phyloP scores from a whole-genome alignment of 2,329 filamentous ascomycete genomes.

The Alternaria sp. region DNA sequence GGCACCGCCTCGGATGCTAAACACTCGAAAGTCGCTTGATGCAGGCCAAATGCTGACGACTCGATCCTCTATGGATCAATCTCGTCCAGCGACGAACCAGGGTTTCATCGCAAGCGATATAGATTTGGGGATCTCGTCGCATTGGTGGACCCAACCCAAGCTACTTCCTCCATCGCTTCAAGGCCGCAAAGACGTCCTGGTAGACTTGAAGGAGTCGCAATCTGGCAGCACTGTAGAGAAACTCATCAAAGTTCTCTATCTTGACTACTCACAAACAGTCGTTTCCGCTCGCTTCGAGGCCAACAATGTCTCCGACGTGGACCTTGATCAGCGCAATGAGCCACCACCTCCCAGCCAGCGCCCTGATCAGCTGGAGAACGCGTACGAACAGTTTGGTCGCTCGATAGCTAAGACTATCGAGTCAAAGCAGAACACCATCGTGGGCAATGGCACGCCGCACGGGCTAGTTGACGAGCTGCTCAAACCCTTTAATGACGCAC shows the following conservation, averaged over 20 bases:
- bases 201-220: constrained; percentile 80
- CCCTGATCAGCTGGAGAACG: constrained; percentile 91
- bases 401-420: constrained; percentile 75
- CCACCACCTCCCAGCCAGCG: constrained; percentile 80
- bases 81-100: constrained; percentile 73
- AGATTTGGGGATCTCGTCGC: constrained; percentile 75
- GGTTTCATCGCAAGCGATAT: constrained; percentile 89
- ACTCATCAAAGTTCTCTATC: constrained; percentile 85
- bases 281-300: constrained; percentile 82
- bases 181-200: constrained; percentile 81
- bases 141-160: constrained; percentile 89
- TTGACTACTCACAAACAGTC: constrained; percentile 95
- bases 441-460: constrained; percentile 84
- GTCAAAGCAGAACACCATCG: constrained; percentile 77
- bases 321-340: constrained; percentile 86
- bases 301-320: constrained; percentile 74
- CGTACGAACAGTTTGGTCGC: constrained; percentile 82
- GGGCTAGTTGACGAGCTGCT: constrained; percentile 82
- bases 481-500: constrained; percentile 73
- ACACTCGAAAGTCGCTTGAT: constrained; percentile 70
- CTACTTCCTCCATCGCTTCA: constrained; percentile 83
- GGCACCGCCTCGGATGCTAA: constrained; percentile 55
- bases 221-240: constrained; percentile 79
- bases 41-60: constrained; percentile 62
- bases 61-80: constrained; percentile 76